Base-by-base conservation (phyloP, 805 yeast genomes). In the Nakazawaea ishiwadae region DNA sequence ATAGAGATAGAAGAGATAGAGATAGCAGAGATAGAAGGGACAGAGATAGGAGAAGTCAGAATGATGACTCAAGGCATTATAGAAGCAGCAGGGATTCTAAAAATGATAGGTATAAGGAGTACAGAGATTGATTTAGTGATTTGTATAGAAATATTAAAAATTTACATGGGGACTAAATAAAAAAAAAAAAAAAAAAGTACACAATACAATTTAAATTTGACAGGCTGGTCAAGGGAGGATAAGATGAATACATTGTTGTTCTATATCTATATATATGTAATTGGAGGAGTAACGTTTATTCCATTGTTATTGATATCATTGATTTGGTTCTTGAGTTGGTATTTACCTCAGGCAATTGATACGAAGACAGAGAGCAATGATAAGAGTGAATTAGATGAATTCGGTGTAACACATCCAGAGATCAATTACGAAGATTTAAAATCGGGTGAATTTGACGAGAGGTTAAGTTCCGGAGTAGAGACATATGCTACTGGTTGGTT, bases 241-340 rank as follows among this genome's bases (percentile, higher is more conserved):
- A 23, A 9, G 9, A 50, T 51, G 54, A 38, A 35, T 19, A 50
- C 60, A 51, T 32, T 66, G 3, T 44, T 59, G 28, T 42, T 50
- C n/a, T 60, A 69, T 32, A 30, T 80, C 0, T 50, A 66, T 15
- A 65, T 72, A 0, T 88, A 87, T 55, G 38, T 87, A 2, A 33
- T 84, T 3, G 97, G 97, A 5, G 96, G 96, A 0, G 37, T 88
- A 6, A 87, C 96, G 0, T 77, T 90, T 47, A 59, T 87, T 17
- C 96, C 96, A 1, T 45, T 81, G 28, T 44, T 76, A 1, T 28
- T 79, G 0, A 23, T 69, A 2, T 51, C 55, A 1, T 55, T 71
- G 26, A 45, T 74, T 15, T 73, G 59, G 48, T 49, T 68, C 28
- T 62, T 70, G 36, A 66, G 58, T 51, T 39, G 48, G 45, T 34